A percentile compares a stretch with the other conserved stretches of the same genome.
phyloP scores from a whole-genome alignment of 2,329 filamentous ascomycete genomes.

The Phaeoacremonium minimum region DNA sequence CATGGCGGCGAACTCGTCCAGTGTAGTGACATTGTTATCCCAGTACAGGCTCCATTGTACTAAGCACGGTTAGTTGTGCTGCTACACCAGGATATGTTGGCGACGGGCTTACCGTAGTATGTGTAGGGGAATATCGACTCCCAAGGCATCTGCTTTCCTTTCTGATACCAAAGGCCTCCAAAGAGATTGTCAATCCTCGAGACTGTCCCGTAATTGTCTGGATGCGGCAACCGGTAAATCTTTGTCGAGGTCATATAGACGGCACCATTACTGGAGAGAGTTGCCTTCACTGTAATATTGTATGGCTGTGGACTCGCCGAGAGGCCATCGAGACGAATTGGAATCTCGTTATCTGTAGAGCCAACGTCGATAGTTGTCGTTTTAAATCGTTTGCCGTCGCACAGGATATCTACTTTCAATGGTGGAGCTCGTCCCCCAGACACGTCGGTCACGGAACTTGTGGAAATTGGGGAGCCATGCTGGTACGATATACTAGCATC shows the following conservation, averaged over 20 bases:
- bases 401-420: slow-evolving; percentile 1
- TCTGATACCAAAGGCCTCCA: slow-evolving; percentile 11
- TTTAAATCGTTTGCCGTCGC: neutral
- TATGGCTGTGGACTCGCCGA: slow-evolving; percentile 6
- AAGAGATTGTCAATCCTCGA: slow-evolving; percentile 13
- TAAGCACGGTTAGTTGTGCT: neutral
- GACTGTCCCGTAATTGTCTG: slow-evolving; percentile 11
- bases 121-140: slow-evolving; percentile 14
- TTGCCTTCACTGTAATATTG: slow-evolving; percentile 9
- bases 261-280: slow-evolving; percentile 5
- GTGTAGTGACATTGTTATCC: slow-evolving; percentile 12
- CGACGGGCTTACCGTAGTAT: slow-evolving; percentile 6
- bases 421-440: neutral
- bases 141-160: slow-evolving; percentile 11
- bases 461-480: slow-evolving; percentile 26
- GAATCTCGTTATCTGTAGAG: slow-evolving; percentile 9
- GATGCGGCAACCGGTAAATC: slow-evolving; percentile 10
- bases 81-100: too few species aligned
- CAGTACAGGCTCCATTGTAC: slow-evolving; percentile 15
- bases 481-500: slow-evolving; percentile 32
- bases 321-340: slow-evolving; percentile 6
- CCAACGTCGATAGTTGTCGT: slow-evolving; percentile 8
- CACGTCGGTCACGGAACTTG: neutral
- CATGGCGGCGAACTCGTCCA: slow-evolving; percentile 11
- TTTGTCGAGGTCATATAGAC: slow-evolving; percentile 8